Base-by-base conservation (phyloP, 129 eudicot species). In the Erigeron canadensis region DNA sequence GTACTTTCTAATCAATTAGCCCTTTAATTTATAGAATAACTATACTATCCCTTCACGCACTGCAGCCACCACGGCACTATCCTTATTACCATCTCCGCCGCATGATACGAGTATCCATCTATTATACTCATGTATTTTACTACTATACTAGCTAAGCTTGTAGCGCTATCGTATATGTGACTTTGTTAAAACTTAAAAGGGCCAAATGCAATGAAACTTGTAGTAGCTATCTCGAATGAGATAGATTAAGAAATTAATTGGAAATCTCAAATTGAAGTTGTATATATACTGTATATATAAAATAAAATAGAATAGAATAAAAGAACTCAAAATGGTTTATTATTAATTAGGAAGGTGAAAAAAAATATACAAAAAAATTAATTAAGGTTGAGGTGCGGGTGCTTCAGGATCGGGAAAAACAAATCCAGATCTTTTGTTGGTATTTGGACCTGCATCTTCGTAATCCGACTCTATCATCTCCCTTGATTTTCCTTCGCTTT, bases 361-460 rank as follows among this genome's bases (percentile, higher is more conserved):
- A 12, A 11, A 28, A 28, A 2, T 28, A 28, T 28, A 28, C 8
- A 21, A 28, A 22, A 8, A 54, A 66, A 21, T 44, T 10, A 69
- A 38, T 44, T 37, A 74, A 23, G 80, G 80, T 69, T 73, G 62
- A 75, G 82, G 82, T 39, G 82, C 47, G 1, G 85, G 82, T 28
- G 79, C 79, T 11, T 7, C 60, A 42, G 79, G 72, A 56, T 60
- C 63, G 34, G 78, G 83, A 15, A 62, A 38, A 46, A 80, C 76
- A 40, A 69, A 6, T 60, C 81, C 82, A 59, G 79, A 68, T 77
- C 67, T 62, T 40, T 56, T n/a, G 67, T 82, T 78, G 45, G 66
- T 59, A 77, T 82, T 82, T 50, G 86, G 77, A 62, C 86, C 86
- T 23, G 83, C 77, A 17, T 78, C 80, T 17, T 39, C 76, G 7